Percentiles rank a stretch among this genome's conserved stretches.
These are phyloP conservation scores for Wickerhamiella australiensis DNA, from an alignment of 805 yeast species.

Conservation along the genomic window DNA sequence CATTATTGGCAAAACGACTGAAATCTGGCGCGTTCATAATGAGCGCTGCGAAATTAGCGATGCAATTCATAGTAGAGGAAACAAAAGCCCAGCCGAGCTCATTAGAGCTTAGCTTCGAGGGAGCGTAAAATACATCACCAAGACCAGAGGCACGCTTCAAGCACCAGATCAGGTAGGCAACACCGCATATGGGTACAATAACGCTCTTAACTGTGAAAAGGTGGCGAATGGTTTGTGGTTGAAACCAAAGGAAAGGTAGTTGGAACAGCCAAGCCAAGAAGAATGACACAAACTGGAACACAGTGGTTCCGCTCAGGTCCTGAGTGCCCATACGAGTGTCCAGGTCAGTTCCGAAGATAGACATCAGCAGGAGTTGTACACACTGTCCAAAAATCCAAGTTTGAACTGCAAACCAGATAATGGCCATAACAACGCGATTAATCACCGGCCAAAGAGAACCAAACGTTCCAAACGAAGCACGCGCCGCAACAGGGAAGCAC, in stretches of 20 bases:
- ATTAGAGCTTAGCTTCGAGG: constrained; percentile 40
- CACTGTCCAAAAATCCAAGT: constrained; percentile 77
- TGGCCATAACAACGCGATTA: constrained; percentile 78
- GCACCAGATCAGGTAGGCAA: constrained; percentile 77
- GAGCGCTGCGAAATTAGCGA: constrained; percentile 82
- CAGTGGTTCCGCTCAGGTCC: constrained; percentile 47
- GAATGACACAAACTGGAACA: constrained; percentile 61
- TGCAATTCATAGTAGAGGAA: constrained; percentile 60
- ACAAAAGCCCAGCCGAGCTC: constrained; percentile 76
- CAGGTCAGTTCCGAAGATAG: constrained; percentile 41
- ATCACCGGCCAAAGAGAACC: constrained; percentile 82
- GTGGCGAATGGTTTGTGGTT: constrained; percentile 73
- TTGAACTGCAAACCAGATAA: constrained; percentile 83
- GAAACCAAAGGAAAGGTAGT: constrained; percentile 68
- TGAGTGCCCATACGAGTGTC: constrained; percentile 39
- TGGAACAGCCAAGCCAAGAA: constrained; percentile 73
- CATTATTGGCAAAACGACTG: constrained; percentile 56
- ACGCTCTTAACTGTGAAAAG: constrained; percentile 72
- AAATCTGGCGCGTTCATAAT: constrained; percentile 84
- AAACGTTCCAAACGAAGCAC: constrained; percentile 78
- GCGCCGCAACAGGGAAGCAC: constrained; percentile 69
- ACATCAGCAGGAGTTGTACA: constrained; percentile 59
- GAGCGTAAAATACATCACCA: constrained; percentile 56
- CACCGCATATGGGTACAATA: constrained; percentile 70
- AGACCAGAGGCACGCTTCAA: constrained; percentile 66